Conservation (phyloP, 179 eudicot species). For the Beta macrorhiza region DNA sequence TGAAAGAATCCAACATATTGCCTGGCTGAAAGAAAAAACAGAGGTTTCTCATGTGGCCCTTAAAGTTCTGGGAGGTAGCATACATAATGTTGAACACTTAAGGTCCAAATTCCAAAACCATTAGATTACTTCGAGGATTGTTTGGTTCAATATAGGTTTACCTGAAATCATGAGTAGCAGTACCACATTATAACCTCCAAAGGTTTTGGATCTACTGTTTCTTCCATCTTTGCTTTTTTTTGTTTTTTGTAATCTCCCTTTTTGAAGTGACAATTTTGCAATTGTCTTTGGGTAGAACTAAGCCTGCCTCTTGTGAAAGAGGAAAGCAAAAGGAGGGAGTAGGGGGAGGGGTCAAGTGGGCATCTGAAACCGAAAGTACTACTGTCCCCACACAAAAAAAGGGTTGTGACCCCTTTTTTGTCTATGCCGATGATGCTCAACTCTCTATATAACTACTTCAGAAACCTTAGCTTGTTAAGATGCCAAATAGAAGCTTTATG, state of each 20-base stretch:
- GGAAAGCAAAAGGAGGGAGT: conserved; percentile 23
- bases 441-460: conserved; percentile 21
- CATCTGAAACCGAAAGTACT: conserved; percentile 32
- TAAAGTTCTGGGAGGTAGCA: conserved; percentile 3
- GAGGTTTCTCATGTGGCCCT: neutral
- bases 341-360: conserved; percentile 27
- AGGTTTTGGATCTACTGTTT: too few relatives aligned
- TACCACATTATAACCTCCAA: neutral
- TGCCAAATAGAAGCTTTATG: neutral
- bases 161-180: neutral
- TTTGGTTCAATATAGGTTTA: neutral
- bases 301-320: conserved; percentile 29
- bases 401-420: conserved; percentile 26
- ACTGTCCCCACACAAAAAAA: conserved; percentile 26
- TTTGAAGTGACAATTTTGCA: conserved; percentile 13
- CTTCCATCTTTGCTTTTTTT: neutral
- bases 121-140: neutral
- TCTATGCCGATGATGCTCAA: conserved; percentile 28
- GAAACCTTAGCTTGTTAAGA: conserved; percentile 16
- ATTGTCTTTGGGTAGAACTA: conserved; percentile 17
- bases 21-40: conserved; percentile 12
- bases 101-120: conserved; percentile 11
- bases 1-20: conserved; percentile 13
- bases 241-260: neutral
- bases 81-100: neutral